phyloP scores from a whole-genome alignment of 2,329 filamentous ascomycete species.

The Phialocephala subalpina region DNA sequence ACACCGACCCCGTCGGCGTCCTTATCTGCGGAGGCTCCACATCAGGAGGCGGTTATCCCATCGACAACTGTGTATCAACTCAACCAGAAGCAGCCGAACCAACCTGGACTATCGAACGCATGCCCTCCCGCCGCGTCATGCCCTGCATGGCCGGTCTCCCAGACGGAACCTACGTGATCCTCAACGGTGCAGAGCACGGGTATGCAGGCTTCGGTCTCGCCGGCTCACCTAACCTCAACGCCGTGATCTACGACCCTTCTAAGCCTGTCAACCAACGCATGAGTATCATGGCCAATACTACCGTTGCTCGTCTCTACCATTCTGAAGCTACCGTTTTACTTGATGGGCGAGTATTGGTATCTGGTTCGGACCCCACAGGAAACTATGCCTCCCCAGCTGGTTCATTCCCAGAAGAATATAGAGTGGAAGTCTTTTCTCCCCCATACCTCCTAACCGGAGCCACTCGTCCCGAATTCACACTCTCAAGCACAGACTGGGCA shows the following conservation, averaged over 20 bases:
- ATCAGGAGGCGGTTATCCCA: conserved; percentile 57
- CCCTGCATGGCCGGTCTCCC: conserved; percentile 69
- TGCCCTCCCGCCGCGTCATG: conserved; percentile 69
- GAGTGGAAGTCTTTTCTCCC: conserved; percentile 70
- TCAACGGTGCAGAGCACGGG: conserved; percentile 67
- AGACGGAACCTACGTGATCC: conserved; percentile 69
- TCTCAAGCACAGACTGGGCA: conserved; percentile 62
- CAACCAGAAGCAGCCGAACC: conserved; percentile 63
- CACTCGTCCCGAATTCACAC: conserved; percentile 59
- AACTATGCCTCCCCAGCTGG: conserved; percentile 55
- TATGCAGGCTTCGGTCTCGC: conserved; percentile 70
- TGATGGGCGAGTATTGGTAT: conserved; percentile 69
- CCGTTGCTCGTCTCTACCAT: conserved; percentile 70
- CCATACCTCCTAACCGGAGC: conserved; percentile 63
- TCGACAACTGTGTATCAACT: conserved; percentile 73
- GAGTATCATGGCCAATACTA: conserved; percentile 70
- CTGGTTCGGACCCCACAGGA: conserved; percentile 61
- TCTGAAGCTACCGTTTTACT: conserved; percentile 70
- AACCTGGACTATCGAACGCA: conserved; percentile 70
- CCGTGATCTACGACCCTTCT: conserved; percentile 66
- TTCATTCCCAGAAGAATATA: conserved; percentile 66
- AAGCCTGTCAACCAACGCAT: conserved; percentile 64
- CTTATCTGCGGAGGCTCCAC: conserved; percentile 72
- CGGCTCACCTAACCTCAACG: conserved; percentile 64
- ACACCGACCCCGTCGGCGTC: conserved; percentile 63